These are phyloP conservation scores for Sporothrix protearum DNA, from an alignment of 2,329 filamentous ascomycete species.

Conservation along the genomic window DNA sequence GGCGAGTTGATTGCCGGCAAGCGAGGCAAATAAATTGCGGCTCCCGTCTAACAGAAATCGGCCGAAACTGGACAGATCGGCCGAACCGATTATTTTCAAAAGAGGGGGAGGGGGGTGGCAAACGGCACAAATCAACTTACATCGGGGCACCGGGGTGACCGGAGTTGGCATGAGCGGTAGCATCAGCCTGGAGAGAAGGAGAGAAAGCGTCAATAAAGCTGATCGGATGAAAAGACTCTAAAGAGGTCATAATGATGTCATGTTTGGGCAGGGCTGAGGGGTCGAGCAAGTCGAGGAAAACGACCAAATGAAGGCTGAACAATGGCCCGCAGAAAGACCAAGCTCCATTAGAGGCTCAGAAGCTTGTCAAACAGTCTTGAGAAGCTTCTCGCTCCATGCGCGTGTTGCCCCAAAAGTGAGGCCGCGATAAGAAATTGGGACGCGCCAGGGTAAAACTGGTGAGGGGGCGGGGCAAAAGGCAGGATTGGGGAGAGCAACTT, in stretches of 20 bases:
- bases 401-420: background rate
- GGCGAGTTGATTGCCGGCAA: background rate
- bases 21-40: background rate
- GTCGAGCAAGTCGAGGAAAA: background rate
- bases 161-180: constrained; percentile 90
- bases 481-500: constrained; percentile 46
- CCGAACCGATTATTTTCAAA: background rate
- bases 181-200: constrained; percentile 72
- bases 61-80: background rate
- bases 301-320: background rate
- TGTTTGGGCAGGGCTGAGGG: constrained; percentile 9
- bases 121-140: constrained; percentile 52
- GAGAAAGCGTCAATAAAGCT: constrained; percentile 18
- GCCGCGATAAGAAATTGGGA: constrained; percentile 13
- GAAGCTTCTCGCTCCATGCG: background rate
- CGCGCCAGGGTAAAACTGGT: background rate
- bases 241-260: constrained; percentile 20
- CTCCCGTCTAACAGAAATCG: background rate
- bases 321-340: background rate
- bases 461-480: constrained; percentile 28
- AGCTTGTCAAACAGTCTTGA: background rate
- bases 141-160: constrained; percentile 98
- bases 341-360: background rate
- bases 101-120: background rate
- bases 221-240: background rate